phyloP scores from a whole-genome alignment of 306 rosid species.

The Glycyrrhiza uralensis region DNA sequence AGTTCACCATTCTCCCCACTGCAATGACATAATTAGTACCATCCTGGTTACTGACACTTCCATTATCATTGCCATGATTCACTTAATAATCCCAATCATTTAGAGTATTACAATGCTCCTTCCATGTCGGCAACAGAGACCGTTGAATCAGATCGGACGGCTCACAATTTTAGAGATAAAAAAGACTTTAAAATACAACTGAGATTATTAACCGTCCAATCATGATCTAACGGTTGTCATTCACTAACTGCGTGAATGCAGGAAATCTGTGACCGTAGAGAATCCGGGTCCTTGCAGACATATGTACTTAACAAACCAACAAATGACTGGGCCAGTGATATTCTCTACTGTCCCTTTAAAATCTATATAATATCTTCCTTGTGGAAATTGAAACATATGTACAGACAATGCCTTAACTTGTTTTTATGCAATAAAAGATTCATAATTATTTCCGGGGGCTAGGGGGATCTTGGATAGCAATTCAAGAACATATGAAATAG shows the following conservation, averaged over 20 bases:
- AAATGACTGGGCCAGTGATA: not conserved
- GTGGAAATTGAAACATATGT: not conserved
- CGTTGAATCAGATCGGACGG: too few relatives aligned
- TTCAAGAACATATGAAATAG: too few relatives aligned
- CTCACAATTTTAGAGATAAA: too few relatives aligned
- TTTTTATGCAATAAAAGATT: not conserved
- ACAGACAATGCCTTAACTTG: not conserved
- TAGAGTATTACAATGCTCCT: not conserved
- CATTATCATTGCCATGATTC: not conserved
- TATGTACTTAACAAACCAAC: not conserved
- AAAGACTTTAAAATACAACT: too few relatives aligned
- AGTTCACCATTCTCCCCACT: conserved; percentile 64
- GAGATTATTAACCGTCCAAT: too few relatives aligned
- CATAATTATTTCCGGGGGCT: too few relatives aligned
- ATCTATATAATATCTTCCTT: not conserved
- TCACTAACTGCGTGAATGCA: too few relatives aligned
- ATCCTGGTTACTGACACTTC: not conserved
- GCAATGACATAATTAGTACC: conserved; percentile 15
- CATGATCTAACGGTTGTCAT: too few relatives aligned
- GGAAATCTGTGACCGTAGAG: too few relatives aligned
- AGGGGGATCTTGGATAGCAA: too few relatives aligned
- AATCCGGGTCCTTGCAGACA: too few relatives aligned
- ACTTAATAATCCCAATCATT: not conserved
- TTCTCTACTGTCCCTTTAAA: not conserved
- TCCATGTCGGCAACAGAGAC: too few relatives aligned